A percentile compares a stretch with the other conserved stretches of the same genome.
phyloP scores from a whole-genome alignment of 345 rosid species.

The Gossypium sturtianum region DNA sequence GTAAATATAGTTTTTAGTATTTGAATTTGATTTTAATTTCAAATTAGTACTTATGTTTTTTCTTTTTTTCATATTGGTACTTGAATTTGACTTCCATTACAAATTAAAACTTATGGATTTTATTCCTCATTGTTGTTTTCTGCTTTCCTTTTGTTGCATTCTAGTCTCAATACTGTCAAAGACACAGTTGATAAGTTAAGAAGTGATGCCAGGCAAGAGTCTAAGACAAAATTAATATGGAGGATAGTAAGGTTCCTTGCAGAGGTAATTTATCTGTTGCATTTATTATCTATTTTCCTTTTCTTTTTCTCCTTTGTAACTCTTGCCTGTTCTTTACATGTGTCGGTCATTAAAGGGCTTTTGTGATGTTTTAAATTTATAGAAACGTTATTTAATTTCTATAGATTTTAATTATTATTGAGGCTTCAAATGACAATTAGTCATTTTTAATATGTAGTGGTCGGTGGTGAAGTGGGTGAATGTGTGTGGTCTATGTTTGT shows the following conservation, averaged over 20 bases:
- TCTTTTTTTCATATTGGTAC: no score
- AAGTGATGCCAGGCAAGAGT: constrained; percentile 21
- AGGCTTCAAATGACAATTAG: no score
- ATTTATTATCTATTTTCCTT: neutral
- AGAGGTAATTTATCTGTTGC: constrained; percentile 32
- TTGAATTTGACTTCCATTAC: no score
- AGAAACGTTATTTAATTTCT: no score
- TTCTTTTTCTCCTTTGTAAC: neutral
- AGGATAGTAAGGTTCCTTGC: constrained; percentile 21
- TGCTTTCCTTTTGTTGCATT: constrained; percentile 14
- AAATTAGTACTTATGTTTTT: no score
- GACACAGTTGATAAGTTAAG: constrained; percentile 15
- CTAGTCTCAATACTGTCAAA: constrained; percentile 25
- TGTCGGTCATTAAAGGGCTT: neutral
- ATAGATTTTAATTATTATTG: no score
- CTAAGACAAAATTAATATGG: constrained; percentile 23
- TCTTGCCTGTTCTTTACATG: constrained; percentile 1
- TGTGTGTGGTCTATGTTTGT: no score
- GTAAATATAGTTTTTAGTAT: no score
- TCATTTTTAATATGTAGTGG: no score
- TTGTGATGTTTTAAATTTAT: neutral
- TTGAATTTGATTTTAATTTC: no score
- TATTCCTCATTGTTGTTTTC: constrained; percentile 6
- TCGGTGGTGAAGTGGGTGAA: no score
- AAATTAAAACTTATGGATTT: neutral